phyloP scores from a whole-genome alignment of 192 early-diverging fungal genomes.

The Umbelopsis ramanniana region DNA sequence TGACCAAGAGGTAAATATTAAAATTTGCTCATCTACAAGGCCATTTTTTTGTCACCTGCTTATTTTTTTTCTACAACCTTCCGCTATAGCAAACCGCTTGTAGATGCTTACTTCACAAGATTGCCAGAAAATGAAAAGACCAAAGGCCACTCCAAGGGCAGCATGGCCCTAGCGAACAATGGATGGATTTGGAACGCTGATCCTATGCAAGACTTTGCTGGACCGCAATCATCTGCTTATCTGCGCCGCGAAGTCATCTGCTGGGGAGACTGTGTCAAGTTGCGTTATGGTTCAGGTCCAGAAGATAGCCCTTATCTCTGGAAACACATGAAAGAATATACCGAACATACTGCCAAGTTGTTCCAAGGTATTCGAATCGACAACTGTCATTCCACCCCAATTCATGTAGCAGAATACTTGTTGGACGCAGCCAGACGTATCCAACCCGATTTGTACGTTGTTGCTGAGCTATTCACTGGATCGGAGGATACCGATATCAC shows the following conservation, averaged over 20 bases:
- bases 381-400: constrained; percentile 98
- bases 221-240: constrained; percentile 84
- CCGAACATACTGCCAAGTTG: constrained; percentile 79
- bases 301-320: constrained; percentile 96
- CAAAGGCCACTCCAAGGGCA: constrained; percentile 63
- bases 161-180: constrained; percentile 87
- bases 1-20: constrained; percentile 62
- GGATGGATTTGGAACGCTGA: constrained; percentile 96
- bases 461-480: constrained; percentile 99
- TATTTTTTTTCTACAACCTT: not conserved
- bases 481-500: constrained; percentile 91
- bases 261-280: constrained; percentile 99
- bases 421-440: constrained; percentile 85
- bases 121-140: constrained; percentile 57
- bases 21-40: too few relatives aligned
- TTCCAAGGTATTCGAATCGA: constrained; percentile 99
- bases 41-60: constrained; percentile 3
- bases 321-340: constrained; percentile 91
- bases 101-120: constrained; percentile 96
- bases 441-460: constrained; percentile 92
- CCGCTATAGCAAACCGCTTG: constrained; percentile 72
- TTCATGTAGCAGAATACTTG: constrained; percentile 92
- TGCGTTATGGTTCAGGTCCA: constrained; percentile 86
- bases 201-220: constrained; percentile 94
- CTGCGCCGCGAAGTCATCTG: constrained; percentile 94